Percentiles rank a stretch among this genome's conserved stretches.
Evolutionary conservation across 164 flowering plant species (phyloP).

Genomic region (Chimonanthus praecox): DNA sequence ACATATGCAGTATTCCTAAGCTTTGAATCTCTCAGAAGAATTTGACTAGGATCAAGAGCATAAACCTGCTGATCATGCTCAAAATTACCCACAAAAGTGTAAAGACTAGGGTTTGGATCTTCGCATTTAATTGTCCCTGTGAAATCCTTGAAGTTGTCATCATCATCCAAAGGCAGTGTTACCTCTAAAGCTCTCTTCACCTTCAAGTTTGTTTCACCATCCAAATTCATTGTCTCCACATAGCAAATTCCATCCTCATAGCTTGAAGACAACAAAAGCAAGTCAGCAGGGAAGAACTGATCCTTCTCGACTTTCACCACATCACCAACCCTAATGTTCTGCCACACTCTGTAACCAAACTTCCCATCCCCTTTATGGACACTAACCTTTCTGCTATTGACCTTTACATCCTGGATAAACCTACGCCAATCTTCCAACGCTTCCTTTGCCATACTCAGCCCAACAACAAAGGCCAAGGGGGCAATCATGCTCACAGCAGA

Average conservation of each 20-base stretch:
- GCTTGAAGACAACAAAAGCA: constrained; percentile 68
- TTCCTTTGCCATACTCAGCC: constrained; percentile 45
- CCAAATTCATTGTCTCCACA: constrained; percentile 87
- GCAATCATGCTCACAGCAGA: constrained; percentile 41
- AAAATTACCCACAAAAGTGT: constrained; percentile 66
- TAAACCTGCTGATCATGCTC: constrained; percentile 42
- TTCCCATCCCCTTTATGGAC: constrained; percentile 50
- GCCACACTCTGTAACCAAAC: constrained; percentile 50
- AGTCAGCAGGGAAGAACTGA: constrained; percentile 80
- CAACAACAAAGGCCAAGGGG: constrained; percentile 39
- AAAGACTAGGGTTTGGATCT: constrained; percentile 80
- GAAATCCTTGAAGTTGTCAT: constrained; percentile 43
- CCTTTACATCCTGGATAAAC: constrained; percentile 62
- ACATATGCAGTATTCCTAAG: constrained; percentile 65
- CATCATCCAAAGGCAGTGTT: constrained; percentile 49
- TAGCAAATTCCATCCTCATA: constrained; percentile 82
- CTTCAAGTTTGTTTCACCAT: constrained; percentile 88
- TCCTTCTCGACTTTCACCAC: constrained; percentile 76
- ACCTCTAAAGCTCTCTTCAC: constrained; percentile 62
- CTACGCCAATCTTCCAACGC: constrained; percentile 47
- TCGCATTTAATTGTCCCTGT: constrained; percentile 65
- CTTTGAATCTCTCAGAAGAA: constrained; percentile 79
- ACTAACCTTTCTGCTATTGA: constrained; percentile 63
- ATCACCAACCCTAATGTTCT: constrained; percentile 63
- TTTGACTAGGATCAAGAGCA: constrained; percentile 63